These are phyloP conservation scores for Parietichytrium sp. DNA, from an alignment of 108 stramenopile species.

Conservation along the genomic window DNA sequence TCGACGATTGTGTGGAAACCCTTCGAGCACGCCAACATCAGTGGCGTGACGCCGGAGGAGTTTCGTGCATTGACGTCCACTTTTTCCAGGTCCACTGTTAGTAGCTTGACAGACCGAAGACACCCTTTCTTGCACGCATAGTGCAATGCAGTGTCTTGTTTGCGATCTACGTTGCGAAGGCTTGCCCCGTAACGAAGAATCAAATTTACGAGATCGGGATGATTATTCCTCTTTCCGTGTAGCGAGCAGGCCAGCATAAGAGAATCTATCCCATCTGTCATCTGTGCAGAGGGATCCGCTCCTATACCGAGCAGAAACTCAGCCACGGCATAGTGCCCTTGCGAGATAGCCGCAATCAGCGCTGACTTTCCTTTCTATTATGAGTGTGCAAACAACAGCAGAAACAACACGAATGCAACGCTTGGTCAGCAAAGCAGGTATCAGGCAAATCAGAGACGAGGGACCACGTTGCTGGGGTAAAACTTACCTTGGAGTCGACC, in stretches of 20 bases:
- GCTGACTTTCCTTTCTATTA: no score
- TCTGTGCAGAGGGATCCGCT: not conserved
- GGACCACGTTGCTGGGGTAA: no score
- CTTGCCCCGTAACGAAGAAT: not conserved
- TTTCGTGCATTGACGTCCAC: not conserved
- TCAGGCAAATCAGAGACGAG: no score
- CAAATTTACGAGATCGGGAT: not conserved
- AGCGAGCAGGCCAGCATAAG: slow-evolving; percentile 12
- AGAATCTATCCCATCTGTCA: not conserved
- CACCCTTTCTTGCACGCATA: slow-evolving; percentile 3
- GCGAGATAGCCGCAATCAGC: not conserved
- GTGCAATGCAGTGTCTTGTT: not conserved
- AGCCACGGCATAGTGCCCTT: slow-evolving; percentile 8
- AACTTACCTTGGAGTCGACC: not conserved
- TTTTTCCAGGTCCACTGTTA: not conserved
- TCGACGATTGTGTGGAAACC: not conserved
- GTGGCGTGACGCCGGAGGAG: not conserved
- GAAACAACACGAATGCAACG: no score
- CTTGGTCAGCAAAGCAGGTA: no score
- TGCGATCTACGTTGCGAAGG: not conserved
- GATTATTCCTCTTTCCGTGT: not conserved
- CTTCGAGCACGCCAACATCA: not conserved
- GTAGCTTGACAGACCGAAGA: not conserved
- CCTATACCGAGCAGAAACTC: slow-evolving; percentile 15
- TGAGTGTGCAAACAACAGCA: no score